These are phyloP conservation scores for Glutinoglossum americanum DNA, from an alignment of 495 filamentous ascomycete species.

Conservation along the genomic window DNA sequence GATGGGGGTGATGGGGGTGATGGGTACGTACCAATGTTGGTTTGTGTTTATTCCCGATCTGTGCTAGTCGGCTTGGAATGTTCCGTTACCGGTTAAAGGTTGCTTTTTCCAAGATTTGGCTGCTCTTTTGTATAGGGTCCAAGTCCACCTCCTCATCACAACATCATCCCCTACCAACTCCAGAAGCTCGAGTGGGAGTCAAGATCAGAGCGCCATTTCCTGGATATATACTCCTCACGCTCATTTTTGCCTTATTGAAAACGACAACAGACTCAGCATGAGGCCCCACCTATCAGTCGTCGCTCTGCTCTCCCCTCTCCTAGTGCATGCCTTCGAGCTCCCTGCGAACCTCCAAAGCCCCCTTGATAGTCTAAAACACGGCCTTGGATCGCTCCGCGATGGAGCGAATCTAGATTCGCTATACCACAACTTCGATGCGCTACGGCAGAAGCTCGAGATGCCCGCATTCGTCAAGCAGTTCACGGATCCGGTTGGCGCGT, in stretches of 20 bases:
- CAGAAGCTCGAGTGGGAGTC: conserved; percentile 20
- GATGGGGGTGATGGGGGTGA: no score
- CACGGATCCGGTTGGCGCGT: background rate
- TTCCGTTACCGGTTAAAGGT: background rate
- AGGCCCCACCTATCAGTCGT: background rate
- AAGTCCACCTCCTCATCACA: conserved; percentile 6
- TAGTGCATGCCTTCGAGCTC: background rate
- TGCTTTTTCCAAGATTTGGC: background rate
- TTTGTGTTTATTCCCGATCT: no score
- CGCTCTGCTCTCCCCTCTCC: background rate
- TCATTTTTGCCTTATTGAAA: background rate
- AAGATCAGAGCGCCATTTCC: background rate
- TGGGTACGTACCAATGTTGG: no score
- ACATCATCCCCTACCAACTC: conserved; percentile 22
- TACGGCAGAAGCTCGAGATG: background rate
- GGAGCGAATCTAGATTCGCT: background rate
- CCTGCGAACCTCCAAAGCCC: background rate
- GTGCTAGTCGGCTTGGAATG: no score
- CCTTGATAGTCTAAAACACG: background rate
- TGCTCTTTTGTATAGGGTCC: background rate
- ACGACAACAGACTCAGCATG: background rate
- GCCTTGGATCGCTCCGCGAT: background rate
- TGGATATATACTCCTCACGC: background rate
- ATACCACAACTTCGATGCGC: background rate
- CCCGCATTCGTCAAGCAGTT: background rate